Base-by-base conservation (phyloP, 495 filamentous ascomycete species). In the Penicillium daleae region DNA sequence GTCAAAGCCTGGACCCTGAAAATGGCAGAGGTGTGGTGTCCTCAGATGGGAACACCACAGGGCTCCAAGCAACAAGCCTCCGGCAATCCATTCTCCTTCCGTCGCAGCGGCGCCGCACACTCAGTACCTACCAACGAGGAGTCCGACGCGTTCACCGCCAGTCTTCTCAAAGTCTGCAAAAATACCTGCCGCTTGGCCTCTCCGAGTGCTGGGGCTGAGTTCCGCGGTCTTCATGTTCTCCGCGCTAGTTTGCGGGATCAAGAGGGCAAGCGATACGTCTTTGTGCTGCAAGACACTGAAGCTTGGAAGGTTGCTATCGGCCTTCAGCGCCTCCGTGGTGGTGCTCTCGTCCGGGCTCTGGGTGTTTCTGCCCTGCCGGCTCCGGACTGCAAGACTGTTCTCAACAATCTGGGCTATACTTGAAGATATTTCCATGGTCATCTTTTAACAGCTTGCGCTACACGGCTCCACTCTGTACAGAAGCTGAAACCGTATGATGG, bases 1-100 rank as follows among this genome's bases (percentile, higher is more conserved):
- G 85, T 97, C 74, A 97, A 97, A 72, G 93, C 94, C 19, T 97
- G 95, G 95, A 96, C 92, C 13, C 84, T 99, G 77, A 97, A 93
- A 75, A 80, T 88, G 27, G 87, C 95, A 65, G 95, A 99, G 81
- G 88, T 97, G 73, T 93, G 91, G 87, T 93, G 89, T 66, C 87
- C 90, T 24, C 80, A 82, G 33, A 76, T 76, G 56, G 71, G 68
- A 5, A 53, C 66, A 8, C 60, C 70, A n/a, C 39, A 63, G 56
- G 24, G 65, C 61, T 17, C 60, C 50, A 63, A 75, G n/a, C 51
- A 54, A 66, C 46, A 64, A 3, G 59, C 52, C 4, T 73, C 73
- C 50, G 68, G 53, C 62, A 76, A 76, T 40, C 67, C 71, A 6
- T 78, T 73, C 61, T 73, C 68, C 17, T 73, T 76, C 66, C 71